Evolutionary conservation across 2,329 filamentous ascomycete genomes (phyloP), one percentile per base, ranked within the genome.

Genomic region (Ophidiomyces ophidiicola): DNA sequence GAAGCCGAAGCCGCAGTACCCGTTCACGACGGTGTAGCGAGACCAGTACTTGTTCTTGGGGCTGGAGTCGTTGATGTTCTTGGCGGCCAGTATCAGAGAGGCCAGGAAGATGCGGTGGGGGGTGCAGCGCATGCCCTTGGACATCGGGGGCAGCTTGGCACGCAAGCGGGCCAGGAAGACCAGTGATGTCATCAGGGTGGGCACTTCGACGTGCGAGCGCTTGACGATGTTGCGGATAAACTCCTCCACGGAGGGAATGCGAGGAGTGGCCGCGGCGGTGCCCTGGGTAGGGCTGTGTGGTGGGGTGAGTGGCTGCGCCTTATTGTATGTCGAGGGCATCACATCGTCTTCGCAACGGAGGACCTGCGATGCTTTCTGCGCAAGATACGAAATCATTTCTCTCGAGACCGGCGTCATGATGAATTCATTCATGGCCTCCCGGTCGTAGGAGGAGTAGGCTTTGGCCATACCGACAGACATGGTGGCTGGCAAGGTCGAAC

Each of bases 1-100:
- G 71, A 98, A 96, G 52, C 86, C 83, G 55, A 96, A 98, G 55
- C 70, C 75, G 7, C 78, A 76, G 59, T 70, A 80, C 39, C 74
- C 76, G 46, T 71, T 72, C 51, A 94, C 79, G 53, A 79, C 68
- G 44, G 82, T 93, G 70, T 96, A 98, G 54, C 78, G 80, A 48
- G 90, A 87, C 90, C 90, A 98, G 72, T 98, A 90, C 78, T 96
- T 96, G 76, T 98, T 98, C 78, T 96, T 96, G 47, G 90, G 90
- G 8, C 86, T 94, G 45, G 86, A 94, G 70, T 96, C 90, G 62
- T 98, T 96, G 51, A 96, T 74, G 62, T 94, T 94, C 78, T 98
- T 98, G 52, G 90, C 88, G 1, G 90, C 78, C 35, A 80, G 68
- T 26, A 69, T 68, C 32, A 69, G 53, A 3, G 63, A 64, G 5